These are phyloP conservation scores for Biscogniauxia sp. DNA, from an alignment of 2,329 filamentous ascomycete genomes.

Conservation along the genomic window DNA sequence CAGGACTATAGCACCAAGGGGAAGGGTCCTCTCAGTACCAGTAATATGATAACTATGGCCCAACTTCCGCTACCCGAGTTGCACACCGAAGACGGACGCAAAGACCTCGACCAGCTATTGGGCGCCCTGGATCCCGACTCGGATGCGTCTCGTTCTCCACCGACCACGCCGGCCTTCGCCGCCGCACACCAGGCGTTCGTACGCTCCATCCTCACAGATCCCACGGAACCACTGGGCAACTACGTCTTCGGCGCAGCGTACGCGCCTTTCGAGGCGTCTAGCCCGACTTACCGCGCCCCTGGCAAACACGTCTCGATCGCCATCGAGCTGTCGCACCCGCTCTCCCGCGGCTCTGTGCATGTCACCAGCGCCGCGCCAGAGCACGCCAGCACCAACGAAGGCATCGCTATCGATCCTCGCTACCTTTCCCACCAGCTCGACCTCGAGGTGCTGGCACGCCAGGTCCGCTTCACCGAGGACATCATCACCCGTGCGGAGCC, in stretches of 20 bases:
- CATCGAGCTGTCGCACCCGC: constrained; percentile 13
- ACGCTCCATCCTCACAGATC: constrained; percentile 1
- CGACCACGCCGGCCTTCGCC: constrained; percentile 5
- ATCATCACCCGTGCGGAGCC: constrained; percentile 3
- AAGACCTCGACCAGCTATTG: constrained; percentile 1
- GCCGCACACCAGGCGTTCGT: constrained; percentile 3
- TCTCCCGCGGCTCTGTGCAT: constrained; percentile 20
- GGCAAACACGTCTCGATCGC: constrained; percentile 10
- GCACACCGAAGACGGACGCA: constrained; percentile 1
- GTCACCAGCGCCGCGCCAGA: constrained; percentile 8
- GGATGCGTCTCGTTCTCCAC: background rate
- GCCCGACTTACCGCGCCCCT: constrained; percentile 1
- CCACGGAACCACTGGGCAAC: constrained; percentile 1
- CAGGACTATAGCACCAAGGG: constrained; percentile 4
- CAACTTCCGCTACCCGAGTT: constrained; percentile 8
- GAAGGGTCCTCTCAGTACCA: constrained; percentile 4
- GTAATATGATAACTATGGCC: constrained; percentile 1
- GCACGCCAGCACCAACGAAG: background rate
- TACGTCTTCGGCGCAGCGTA: constrained; percentile 7
- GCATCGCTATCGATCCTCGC: constrained; percentile 7
- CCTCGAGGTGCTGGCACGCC: constrained; percentile 11
- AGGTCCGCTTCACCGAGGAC: constrained; percentile 7
- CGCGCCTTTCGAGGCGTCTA: constrained; percentile 1
- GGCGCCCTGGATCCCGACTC: background rate
- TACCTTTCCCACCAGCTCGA: constrained; percentile 14